Conservation (phyloP, 306 rosid genomes). For the Prunus kanzakura region DNA sequence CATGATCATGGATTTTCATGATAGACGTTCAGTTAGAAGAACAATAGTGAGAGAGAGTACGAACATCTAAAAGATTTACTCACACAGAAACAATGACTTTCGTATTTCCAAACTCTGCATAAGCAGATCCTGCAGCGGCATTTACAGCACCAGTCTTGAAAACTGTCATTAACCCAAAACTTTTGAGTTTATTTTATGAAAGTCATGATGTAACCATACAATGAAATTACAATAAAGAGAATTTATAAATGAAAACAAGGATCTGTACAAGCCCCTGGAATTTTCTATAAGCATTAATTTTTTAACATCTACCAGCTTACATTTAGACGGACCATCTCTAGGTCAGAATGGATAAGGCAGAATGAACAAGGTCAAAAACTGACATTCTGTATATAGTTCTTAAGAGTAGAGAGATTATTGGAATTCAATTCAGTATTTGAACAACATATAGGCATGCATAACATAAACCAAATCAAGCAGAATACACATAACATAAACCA, state of each 20-base stretch:
- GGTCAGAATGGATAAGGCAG: neutral
- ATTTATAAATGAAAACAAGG: neutral
- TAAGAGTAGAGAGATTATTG: neutral
- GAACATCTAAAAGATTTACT: conserved; percentile 33
- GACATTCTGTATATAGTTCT: neutral
- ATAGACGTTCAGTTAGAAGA: conserved; percentile 2
- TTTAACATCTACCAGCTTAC: neutral
- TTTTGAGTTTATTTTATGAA: neutral
- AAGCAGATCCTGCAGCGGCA: conserved; percentile 96
- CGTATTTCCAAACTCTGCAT: conserved; percentile 91
- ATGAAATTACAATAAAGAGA: neutral
- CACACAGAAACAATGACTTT: conserved; percentile 98
- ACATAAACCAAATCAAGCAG: neutral
- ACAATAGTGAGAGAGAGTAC: neutral
- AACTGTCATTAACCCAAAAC: conserved; percentile 48
- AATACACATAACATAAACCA: too few relatives aligned
- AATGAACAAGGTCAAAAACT: neutral
- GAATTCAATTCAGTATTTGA: neutral
- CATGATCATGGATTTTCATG: neutral
- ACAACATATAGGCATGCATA: neutral
- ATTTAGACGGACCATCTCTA: neutral
- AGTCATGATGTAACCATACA: neutral
- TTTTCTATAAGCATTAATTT: neutral
- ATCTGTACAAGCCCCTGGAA: neutral
- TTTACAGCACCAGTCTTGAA: conserved; percentile 94